A percentile compares a stretch with the other conserved stretches of the same genome.
Conservation (phyloP, 2,329 filamentous ascomycete species). For the Sporothrix variecibatus region DNA sequence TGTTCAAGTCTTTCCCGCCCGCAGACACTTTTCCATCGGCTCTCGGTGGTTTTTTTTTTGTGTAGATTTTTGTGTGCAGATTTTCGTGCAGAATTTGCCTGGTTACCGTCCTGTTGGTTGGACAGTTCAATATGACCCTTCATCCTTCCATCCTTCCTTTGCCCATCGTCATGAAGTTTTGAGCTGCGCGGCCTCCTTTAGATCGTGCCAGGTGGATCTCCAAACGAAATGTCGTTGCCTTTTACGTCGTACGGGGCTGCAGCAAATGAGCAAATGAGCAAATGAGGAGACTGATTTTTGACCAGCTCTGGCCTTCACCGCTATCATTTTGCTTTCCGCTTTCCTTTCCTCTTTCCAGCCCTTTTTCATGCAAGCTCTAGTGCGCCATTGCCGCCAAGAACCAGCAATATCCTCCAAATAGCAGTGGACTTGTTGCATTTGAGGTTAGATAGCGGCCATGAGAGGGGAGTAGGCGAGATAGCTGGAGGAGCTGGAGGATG, state of each 20-base stretch:
- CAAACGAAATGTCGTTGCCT: not conserved
- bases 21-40: not conserved
- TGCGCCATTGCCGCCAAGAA: slow-evolving; percentile 7
- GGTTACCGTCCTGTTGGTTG: not conserved
- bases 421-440: not conserved
- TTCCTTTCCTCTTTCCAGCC: not conserved
- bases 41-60: not conserved
- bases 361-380: slow-evolving; percentile 10
- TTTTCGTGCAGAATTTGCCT: not conserved
- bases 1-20: not conserved
- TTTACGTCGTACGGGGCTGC: not conserved
- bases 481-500: not conserved
- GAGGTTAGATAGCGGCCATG: slow-evolving; percentile 18
- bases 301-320: not conserved
- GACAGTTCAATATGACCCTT: not conserved
- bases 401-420: not conserved
- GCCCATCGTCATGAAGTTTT: slow-evolving; percentile 6
- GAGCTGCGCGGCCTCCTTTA: not conserved
- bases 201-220: not conserved
- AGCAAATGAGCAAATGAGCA: not conserved
- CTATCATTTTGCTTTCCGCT: not conserved
- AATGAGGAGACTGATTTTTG: not conserved
- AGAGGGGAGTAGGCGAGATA: slow-evolving; percentile 4
- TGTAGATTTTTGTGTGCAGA: not conserved
- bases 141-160: not conserved